Evolutionary conservation across 768 basidiomycete genomes (phyloP).

Genomic region (Chalciporus sphaerocephalus): DNA sequence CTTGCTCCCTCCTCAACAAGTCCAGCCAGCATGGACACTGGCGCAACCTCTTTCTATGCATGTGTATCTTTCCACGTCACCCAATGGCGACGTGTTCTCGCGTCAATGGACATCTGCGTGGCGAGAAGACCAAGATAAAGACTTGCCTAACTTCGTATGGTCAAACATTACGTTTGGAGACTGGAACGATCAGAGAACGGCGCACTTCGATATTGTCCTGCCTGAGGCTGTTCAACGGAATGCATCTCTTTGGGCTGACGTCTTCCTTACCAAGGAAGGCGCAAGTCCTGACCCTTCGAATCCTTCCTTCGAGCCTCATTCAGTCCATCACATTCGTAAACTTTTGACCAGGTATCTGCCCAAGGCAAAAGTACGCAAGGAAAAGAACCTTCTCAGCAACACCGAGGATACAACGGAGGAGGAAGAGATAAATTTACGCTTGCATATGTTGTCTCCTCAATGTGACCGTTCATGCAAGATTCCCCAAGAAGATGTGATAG

Average conservation of each 20-base stretch:
- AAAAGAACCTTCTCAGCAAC: conserved; percentile 70
- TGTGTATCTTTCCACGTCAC: conserved; percentile 67
- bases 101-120: conserved; percentile 48
- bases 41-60: conserved; percentile 64
- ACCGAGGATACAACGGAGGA: conserved; percentile 42
- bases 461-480: conserved; percentile 14
- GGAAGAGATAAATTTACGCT: conserved; percentile 40
- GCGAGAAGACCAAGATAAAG: conserved; percentile 44
- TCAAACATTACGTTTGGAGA: conserved; percentile 74
- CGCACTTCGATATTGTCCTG: conserved; percentile 57
- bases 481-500: conserved; percentile 52
- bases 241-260: conserved; percentile 78
- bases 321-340: conserved; percentile 71
- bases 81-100: conserved; percentile 55
- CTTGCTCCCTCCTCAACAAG: conserved; percentile 52
- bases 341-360: conserved; percentile 81
- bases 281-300: conserved; percentile 61
- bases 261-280: conserved; percentile 66
- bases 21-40: conserved; percentile 54
- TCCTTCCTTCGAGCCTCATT: conserved; percentile 45
- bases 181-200: conserved; percentile 57
- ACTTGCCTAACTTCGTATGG: conserved; percentile 71
- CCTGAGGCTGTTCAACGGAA: conserved; percentile 73
- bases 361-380: conserved; percentile 67
- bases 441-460: conserved; percentile 7